These are phyloP conservation scores for Aspergillus fischeri DNA, from an alignment of 2,329 filamentous ascomycete genomes.

Conservation along the genomic window DNA sequence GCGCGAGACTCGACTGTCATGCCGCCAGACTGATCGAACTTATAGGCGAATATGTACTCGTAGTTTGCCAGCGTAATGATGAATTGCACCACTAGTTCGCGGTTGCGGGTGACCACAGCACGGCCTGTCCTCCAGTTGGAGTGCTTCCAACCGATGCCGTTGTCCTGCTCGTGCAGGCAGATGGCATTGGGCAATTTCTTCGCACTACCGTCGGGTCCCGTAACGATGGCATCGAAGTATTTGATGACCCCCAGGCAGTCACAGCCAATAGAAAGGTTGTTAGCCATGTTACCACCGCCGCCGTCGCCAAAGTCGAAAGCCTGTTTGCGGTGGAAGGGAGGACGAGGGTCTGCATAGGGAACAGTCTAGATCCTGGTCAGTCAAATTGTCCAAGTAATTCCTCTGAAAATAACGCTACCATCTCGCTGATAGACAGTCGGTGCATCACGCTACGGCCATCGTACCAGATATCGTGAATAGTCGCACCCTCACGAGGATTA, in stretches of 20 bases:
- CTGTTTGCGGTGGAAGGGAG: constrained; percentile 64
- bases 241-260: constrained; percentile 61
- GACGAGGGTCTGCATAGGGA: constrained; percentile 62
- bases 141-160: constrained; percentile 64
- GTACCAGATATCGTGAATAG: constrained; percentile 66
- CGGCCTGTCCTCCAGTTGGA: constrained; percentile 63
- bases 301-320: constrained; percentile 70
- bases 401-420: constrained; percentile 43
- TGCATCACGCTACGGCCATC: constrained; percentile 63
- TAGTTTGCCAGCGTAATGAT: constrained; percentile 61
- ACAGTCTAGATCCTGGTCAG: constrained; percentile 37
- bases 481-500: constrained; percentile 61
- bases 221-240: constrained; percentile 58
- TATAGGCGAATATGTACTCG: constrained; percentile 48
- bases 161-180: constrained; percentile 64
- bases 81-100: constrained; percentile 61
- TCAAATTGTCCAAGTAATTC: background rate
- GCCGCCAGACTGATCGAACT: constrained; percentile 54
- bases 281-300: constrained; percentile 62
- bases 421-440: constrained; percentile 64
- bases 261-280: constrained; percentile 55
- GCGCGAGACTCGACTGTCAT: constrained; percentile 63
- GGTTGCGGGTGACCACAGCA: constrained; percentile 56
- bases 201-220: constrained; percentile 52
- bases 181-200: constrained; percentile 57